phyloP scores from a whole-genome alignment of 2,329 filamentous ascomycete genomes.

The Elsinoe necatrix region DNA sequence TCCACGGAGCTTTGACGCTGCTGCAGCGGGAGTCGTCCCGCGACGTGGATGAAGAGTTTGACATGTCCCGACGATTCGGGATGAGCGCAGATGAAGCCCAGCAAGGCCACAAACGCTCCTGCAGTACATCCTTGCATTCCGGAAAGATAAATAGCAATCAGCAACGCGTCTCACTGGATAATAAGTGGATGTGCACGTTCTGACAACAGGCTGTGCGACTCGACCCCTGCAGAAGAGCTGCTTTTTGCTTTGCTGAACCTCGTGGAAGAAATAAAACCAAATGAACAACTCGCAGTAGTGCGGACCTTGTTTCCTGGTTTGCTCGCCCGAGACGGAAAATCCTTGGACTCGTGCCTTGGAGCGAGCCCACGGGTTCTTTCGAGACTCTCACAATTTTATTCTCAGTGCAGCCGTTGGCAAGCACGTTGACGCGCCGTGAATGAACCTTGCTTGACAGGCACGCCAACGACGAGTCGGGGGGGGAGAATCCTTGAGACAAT shows the following conservation, averaged over 20 bases:
- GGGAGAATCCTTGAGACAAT: background rate
- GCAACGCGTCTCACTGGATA: background rate
- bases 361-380: background rate
- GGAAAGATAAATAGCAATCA: background rate
- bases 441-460: constrained; percentile 4
- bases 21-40: background rate
- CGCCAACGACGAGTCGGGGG: background rate
- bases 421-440: background rate
- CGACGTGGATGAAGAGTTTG: constrained; percentile 1
- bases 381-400: background rate
- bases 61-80: constrained; percentile 6
- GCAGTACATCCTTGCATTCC: background rate
- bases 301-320: background rate
- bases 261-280: background rate
- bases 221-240: background rate
- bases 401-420: background rate
- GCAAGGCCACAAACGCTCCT: constrained; percentile 4
- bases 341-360: background rate
- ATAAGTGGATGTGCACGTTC: background rate
- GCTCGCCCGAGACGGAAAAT: too few species aligned
- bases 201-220: background rate
- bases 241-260: background rate
- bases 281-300: background rate
- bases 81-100: background rate
- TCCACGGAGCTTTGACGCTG: background rate